Base-by-base conservation (phyloP, 2,329 filamentous ascomycete species). In the Furcasterigmium furcatum region DNA sequence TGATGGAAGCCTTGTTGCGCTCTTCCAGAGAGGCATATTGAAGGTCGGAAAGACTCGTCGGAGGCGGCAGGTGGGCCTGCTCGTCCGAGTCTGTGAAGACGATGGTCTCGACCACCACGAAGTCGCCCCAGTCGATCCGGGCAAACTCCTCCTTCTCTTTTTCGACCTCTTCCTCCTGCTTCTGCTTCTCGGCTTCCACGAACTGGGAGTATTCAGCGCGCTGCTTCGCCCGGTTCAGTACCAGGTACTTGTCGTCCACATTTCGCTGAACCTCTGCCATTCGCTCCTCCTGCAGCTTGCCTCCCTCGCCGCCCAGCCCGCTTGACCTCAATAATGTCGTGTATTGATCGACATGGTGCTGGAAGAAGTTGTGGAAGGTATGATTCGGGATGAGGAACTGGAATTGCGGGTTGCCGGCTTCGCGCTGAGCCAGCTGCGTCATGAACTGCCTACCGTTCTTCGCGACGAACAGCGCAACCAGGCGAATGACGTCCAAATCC, bases 91-190 rank as follows among this genome's bases (percentile, higher is more conserved):
- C 91, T 47, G 83, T 91, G 65, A 99, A 99, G 14, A 90, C 76
- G 44, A 99, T 91, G 1, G 91, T 96, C 67, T 96, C 94, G 38
- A 96, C 91, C 18, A 99, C 87, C 27, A 92, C 85, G 58, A 99
- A 99, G 62, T 97, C 92, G 60, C 95, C 89, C 94, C 94, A 99
- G 66, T 99, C 94, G 52, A 99, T 94, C 57, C 94, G 87, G 1
- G 87, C 87, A 65, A 94, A 84, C 44, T 82, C 74, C 19, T 77
- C 70, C 58, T 85, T 84, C 64, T 96, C 88, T 58, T 90, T 83
- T 60, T 95, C 88, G 34, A 86, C 87, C 52, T 91, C 84, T 59
- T 95, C 90, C 58, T 95, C 91, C 61, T 91, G 91, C 73, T 91
- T 88, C 56, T 85, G 82, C 63, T 91, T 92, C 69, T 96, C 88